Percentiles rank a stretch among this genome's conserved stretches.
These are phyloP conservation scores for Boletus pseudopeckii DNA, from an alignment of 768 basidiomycete species.

Conservation along the genomic window DNA sequence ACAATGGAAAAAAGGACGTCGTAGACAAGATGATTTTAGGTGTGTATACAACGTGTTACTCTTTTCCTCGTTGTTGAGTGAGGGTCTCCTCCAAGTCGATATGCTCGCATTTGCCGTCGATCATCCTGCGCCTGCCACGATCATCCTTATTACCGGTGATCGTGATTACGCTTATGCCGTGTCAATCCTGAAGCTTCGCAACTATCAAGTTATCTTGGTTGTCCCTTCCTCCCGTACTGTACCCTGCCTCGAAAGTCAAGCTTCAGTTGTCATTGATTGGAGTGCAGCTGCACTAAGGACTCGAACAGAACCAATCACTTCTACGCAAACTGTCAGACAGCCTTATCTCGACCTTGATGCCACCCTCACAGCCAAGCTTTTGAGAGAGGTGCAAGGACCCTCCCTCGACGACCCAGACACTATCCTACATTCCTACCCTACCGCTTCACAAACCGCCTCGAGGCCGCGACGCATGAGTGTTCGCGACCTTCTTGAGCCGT, in stretches of 20 bases:
- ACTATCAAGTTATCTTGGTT: constrained; percentile 51
- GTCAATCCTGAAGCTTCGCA: constrained; percentile 51
- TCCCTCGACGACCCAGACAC: constrained; percentile 14
- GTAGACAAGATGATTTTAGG: constrained; percentile 49
- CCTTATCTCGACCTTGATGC: constrained; percentile 25
- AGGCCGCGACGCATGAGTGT: constrained; percentile 17
- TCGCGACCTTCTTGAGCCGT: constrained; percentile 25
- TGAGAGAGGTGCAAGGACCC: constrained; percentile 20
- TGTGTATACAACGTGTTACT: constrained; percentile 13
- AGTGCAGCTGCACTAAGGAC: constrained; percentile 36
- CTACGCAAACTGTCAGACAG: constrained; percentile 21
- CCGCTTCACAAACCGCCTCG: constrained; percentile 1
- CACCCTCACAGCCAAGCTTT: constrained; percentile 17
- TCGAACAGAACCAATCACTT: constrained; percentile 19
- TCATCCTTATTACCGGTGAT: constrained; percentile 65
- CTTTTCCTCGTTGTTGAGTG: constrained; percentile 1
- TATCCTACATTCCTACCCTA: not conserved
- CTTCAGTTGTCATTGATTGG: constrained; percentile 54
- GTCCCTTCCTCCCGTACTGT: constrained; percentile 38
- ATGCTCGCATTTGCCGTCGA: constrained; percentile 68
- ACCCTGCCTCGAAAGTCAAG: constrained; percentile 50
- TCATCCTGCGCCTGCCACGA: constrained; percentile 47
- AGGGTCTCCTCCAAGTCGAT: constrained; percentile 46
- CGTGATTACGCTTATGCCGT: constrained; percentile 66
- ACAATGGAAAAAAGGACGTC: constrained; percentile 34